Percentiles rank a stretch among this genome's conserved stretches.
These are phyloP conservation scores for Beauveria caledonica DNA, from an alignment of 2,329 filamentous ascomycete genomes.

Conservation along the genomic window DNA sequence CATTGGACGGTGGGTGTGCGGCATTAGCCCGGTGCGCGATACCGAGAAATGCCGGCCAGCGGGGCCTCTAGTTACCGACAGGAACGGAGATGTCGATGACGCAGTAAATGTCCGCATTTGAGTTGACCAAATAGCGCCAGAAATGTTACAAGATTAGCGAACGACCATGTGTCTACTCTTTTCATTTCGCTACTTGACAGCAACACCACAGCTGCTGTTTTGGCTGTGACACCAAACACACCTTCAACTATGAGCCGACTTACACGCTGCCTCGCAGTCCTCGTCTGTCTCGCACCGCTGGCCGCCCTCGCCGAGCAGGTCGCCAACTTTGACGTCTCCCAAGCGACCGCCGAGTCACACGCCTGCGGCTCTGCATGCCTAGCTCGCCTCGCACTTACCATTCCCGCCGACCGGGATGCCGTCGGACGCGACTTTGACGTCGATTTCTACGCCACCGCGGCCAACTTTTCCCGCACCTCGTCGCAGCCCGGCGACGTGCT, in stretches of 20 bases:
- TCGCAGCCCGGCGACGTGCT: constrained; percentile 14
- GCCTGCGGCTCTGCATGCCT: constrained; percentile 11
- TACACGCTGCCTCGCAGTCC: not conserved
- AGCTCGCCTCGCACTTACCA: constrained; percentile 7
- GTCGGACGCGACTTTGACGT: constrained; percentile 10
- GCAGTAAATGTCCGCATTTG: not conserved
- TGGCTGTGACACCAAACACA: not conserved
- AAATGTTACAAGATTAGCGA: not conserved
- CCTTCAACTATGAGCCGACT: not conserved
- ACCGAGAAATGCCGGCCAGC: not conserved
- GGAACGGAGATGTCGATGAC: not conserved
- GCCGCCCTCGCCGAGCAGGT: not conserved
- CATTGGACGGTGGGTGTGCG: not conserved
- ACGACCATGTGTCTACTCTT: not conserved
- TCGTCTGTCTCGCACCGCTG: not conserved
- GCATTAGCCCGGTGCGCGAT: not conserved
- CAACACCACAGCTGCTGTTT: not conserved
- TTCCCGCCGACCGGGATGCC: constrained; percentile 12
- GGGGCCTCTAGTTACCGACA: not conserved
- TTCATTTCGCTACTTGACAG: not conserved
- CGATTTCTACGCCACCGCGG: constrained; percentile 12
- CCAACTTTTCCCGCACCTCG: constrained; percentile 10
- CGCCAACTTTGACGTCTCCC: constrained; percentile 6
- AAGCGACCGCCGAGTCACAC: not conserved
- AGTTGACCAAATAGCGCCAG: not conserved